Base-by-base conservation (phyloP, 2,329 filamentous ascomycete species). In the Arthrobotrys sinensis region DNA sequence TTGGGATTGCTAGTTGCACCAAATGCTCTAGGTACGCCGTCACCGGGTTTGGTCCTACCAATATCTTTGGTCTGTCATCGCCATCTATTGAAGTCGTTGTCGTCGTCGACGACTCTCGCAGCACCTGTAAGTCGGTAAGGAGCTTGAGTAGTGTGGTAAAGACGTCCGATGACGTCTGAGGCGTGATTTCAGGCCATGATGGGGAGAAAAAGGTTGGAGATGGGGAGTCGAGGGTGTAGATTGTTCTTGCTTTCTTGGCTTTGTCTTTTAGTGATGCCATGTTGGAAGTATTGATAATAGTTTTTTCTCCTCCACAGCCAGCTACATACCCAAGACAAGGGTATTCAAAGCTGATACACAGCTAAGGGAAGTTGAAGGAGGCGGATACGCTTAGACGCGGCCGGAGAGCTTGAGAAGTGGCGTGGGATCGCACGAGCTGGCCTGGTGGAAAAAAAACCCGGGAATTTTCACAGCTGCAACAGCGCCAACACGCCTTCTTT, bases 31-130 rank as follows among this genome's bases (percentile, higher is more conserved):
- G 86, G 60, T 85, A 86, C 16, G 89, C 87, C 4, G 89, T 90
- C 72, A 93, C 89, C 72, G 85, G 87, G 80, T 90, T 88, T 52
- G 93, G 85, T 1, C 92, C 92, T 57, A 92, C 85, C 60, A 92
- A 88, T 45, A 93, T 45, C n/a, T 28, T 28, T 19, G 38, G 48
- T 43, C n/a, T 45, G 6, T 14, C 38, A 38, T 55, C 60, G 36
- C 36, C n/a, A n/a, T n/a, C n/a, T n/a, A n/a, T n/a, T n/a, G n/a
- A n/a, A n/a, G n/a, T 5, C 21, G 7, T 32, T 36, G 32, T 24
- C 12, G 46, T 24, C 2, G 72, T 1, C 3, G 53, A 14, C 1
- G 66, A 34, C 7, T 28, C 16, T 45, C 36, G 66, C 4, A 72
- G 67, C 3, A 10, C 43, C 16, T 53, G 32, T 3, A 78, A 53